These are phyloP conservation scores for Peronospora destructor DNA, from an alignment of 352 stramenopile species.

Conservation along the genomic window DNA sequence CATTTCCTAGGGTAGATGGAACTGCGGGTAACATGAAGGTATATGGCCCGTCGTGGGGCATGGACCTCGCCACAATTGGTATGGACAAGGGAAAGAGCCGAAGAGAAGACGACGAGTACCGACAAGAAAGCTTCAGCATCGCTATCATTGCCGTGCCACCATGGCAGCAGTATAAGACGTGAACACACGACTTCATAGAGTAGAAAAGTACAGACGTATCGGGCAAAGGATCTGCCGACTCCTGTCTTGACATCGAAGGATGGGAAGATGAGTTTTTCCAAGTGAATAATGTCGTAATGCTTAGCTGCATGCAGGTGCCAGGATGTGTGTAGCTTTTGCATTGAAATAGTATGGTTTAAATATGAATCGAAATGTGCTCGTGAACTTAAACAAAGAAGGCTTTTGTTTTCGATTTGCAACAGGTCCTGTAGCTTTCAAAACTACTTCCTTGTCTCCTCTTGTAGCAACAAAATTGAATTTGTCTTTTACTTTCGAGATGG, in stretches of 20 bases:
- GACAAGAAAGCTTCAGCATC: conserved; percentile 38
- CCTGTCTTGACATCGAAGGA: not conserved
- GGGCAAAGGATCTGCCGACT: not conserved
- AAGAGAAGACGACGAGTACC: conserved; percentile 8
- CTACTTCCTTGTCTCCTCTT: too few species aligned
- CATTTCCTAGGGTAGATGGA: conserved; percentile 45
- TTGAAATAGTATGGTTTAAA: too few species aligned
- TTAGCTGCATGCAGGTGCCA: not conserved
- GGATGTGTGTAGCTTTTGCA: too few species aligned
- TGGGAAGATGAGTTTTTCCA: too few species aligned
- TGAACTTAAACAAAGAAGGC: too few species aligned
- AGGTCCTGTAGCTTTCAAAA: too few species aligned
- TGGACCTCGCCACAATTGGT: conserved; percentile 32
- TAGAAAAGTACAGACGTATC: conserved; percentile 9
- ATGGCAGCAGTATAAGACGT: conserved; percentile 18
- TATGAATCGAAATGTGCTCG: too few species aligned
- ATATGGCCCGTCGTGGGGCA: conserved; percentile 51
- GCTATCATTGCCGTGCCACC: conserved; percentile 43
- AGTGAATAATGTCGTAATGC: too few species aligned
- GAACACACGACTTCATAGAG: conserved; percentile 18
- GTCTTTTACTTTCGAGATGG: too few species aligned
- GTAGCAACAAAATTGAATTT: too few species aligned
- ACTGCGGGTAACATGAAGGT: conserved; percentile 35
- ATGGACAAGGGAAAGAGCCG: conserved; percentile 10
- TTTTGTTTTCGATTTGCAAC: too few species aligned